Base-by-base conservation (phyloP, 1,139 yeast species). In the Scheffersomyces titani region DNA sequence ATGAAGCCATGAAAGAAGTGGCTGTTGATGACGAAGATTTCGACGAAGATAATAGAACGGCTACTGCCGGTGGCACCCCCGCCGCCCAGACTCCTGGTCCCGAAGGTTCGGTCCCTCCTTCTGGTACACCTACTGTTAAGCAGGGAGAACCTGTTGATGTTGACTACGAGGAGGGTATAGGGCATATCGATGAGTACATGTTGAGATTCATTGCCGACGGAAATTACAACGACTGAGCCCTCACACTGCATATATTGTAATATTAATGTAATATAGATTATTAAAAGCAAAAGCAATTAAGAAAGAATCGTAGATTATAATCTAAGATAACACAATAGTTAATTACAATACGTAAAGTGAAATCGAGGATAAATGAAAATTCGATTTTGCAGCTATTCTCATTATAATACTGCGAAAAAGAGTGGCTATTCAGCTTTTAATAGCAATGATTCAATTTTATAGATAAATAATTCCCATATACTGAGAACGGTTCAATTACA, bases 121-220 rank as follows among this genome's bases (percentile, higher is more conserved):
- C 61, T 19, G 70, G 61, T 18, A 63, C 60, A 13, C 52, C 51
- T 18, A 44, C 52, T 11, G 49, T 50, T 4, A 51, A 51, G 48
- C 44, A 65, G 60, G 49, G 53, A 11, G 51, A 49, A 16, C 58
- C 52, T 44, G 65, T 64, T 20, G 77, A 76, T 19, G 81, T 76
- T 19, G 92, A 87, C 55, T 92, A 85, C 59, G 94, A 88, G 55
- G 96, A 86, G 47, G 84, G 83, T 2, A 83, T 90, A 54, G 97
- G 97, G 5, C 97, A 92, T 71, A 84, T 94, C 57, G 99, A 96
- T 70, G 98, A 96, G 80, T 96, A 93, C 74, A 96, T 96, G 99
- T 85, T 96, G 62, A 79, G 93, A 59, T 91, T 85, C 68, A 90
- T 96, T 59, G 96, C 97, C 58, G 88, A 88, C 58, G 97, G 97